A percentile compares a stretch with the other conserved stretches of the same genome.
phyloP scores from a whole-genome alignment of 306 rosid species.

The Luffa aegyptiaca region DNA sequence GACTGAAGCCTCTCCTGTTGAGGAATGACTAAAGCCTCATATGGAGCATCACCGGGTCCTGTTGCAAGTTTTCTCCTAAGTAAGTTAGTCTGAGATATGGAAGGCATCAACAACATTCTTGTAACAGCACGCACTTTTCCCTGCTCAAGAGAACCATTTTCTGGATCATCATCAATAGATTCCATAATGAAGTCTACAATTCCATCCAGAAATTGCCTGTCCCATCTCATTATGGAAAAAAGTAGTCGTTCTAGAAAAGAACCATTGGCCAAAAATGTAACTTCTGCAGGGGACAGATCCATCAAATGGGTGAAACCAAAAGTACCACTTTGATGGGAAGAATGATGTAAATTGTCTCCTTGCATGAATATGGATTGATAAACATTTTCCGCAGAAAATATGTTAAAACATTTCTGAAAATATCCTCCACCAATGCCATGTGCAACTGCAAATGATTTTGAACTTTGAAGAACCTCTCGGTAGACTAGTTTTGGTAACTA shows the following conservation, averaged over 20 bases:
- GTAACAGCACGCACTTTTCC: conserved; percentile 71
- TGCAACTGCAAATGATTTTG: conserved; percentile 40
- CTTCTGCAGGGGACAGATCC: conserved; percentile 76
- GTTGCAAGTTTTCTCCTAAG: conserved; percentile 47
- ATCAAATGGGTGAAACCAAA: conserved; percentile 84
- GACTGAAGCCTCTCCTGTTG: conserved; percentile 59
- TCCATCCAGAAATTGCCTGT: conserved; percentile 46
- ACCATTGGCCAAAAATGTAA: conserved; percentile 64
- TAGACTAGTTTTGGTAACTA: conserved; percentile 84
- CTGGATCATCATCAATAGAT: conserved; percentile 41
- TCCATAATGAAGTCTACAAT: conserved; percentile 44
- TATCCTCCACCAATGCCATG: conserved; percentile 47
- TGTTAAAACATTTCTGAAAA: conserved; percentile 48
- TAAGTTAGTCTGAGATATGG: conserved; percentile 38
- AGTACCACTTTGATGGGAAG: conserved; percentile 39
- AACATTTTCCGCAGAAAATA: conserved; percentile 65
- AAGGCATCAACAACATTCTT: conserved; percentile 75
- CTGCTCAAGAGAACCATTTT: conserved; percentile 37
- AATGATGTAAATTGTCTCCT: conserved; percentile 24
- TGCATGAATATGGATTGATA: conserved; percentile 47
- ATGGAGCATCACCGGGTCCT: conserved; percentile 59
- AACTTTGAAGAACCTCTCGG: conserved; percentile 44
- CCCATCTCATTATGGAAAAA: conserved; percentile 68
- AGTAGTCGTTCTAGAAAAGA: conserved; percentile 67
- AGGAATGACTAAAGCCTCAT: conserved; percentile 71